Evolutionary conservation across 768 basidiomycete genomes (phyloP).

Genomic region (Crepidotus variabilis): DNA sequence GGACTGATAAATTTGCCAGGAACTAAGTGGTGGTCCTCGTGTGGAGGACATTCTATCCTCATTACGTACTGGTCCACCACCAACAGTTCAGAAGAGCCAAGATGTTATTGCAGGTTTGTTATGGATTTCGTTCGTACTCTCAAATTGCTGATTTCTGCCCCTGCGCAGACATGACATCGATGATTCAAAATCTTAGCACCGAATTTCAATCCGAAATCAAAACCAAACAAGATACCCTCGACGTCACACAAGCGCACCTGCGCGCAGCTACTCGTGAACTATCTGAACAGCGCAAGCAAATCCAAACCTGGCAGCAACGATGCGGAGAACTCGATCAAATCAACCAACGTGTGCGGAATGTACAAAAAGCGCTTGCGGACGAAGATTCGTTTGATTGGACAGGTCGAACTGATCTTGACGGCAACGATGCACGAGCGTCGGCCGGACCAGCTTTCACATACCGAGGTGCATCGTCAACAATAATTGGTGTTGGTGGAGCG

Average conservation of each 20-base stretch:
- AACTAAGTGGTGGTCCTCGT: conserved; percentile 63
- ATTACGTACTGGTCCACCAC: conserved; percentile 67
- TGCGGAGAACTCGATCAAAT: conserved; percentile 80
- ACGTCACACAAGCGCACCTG: conserved; percentile 82
- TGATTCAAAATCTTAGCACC: conserved; percentile 73
- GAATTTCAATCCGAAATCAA: conserved; percentile 86
- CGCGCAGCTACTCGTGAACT: conserved; percentile 88
- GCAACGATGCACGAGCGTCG: conserved; percentile 31
- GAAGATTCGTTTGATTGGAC: conserved; percentile 90
- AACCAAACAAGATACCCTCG: conserved; percentile 82
- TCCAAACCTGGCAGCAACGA: conserved; percentile 68
- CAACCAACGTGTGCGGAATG: conserved; percentile 76
- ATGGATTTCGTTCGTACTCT: neutral
- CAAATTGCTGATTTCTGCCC: neutral
- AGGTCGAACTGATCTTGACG: conserved; percentile 55
- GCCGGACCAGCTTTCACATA: conserved; percentile 69
- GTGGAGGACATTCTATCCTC: conserved; percentile 80
- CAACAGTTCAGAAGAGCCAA: conserved; percentile 83
- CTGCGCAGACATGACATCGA: conserved; percentile 69
- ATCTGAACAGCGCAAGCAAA: conserved; percentile 84
- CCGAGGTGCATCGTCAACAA: conserved; percentile 63
- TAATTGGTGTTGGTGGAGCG: conserved; percentile 59
- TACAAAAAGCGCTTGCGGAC: conserved; percentile 72
- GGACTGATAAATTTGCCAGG: conserved; percentile 35
- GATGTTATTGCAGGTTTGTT: conserved; percentile 74